These are phyloP conservation scores for Hyaloperonospora arabidopsidis DNA, from an alignment of 352 stramenopile species.

Conservation along the genomic window DNA sequence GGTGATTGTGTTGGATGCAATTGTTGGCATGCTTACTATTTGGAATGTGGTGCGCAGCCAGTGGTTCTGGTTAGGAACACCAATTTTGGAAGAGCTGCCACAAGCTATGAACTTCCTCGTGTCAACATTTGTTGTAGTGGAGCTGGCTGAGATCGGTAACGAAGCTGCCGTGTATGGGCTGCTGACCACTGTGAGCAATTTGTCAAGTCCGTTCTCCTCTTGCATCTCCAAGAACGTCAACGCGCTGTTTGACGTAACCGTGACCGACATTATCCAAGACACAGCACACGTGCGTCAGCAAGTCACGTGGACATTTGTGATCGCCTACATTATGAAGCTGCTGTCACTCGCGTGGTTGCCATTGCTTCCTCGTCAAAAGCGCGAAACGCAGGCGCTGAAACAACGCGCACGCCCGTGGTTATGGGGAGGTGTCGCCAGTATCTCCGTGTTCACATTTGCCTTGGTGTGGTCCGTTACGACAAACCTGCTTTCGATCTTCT, in stretches of 20 bases:
- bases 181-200: conserved; percentile 42
- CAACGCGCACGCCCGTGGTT: conserved; percentile 25
- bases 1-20: conserved; percentile 33
- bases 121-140: conserved; percentile 48
- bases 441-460: conserved; percentile 37
- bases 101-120: conserved; percentile 45
- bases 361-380: conserved; percentile 51
- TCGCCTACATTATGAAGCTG: conserved; percentile 45
- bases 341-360: conserved; percentile 42
- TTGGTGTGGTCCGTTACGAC: conserved; percentile 49
- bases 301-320: conserved; percentile 32
- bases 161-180: conserved; percentile 52
- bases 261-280: conserved; percentile 32
- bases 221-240: conserved; percentile 40
- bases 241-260: conserved; percentile 28
- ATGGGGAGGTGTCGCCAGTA: conserved; percentile 27
- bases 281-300: conserved; percentile 28
- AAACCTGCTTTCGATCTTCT: conserved; percentile 54
- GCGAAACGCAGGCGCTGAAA: conserved; percentile 45
- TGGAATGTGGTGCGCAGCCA: conserved; percentile 52
- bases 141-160: conserved; percentile 46
- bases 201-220: conserved; percentile 37
- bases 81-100: conserved; percentile 41
- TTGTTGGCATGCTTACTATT: conserved; percentile 32
- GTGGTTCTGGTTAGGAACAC: conserved; percentile 55